phyloP scores from a whole-genome alignment of 164 flowering plant species.

The Stephania japonica region DNA sequence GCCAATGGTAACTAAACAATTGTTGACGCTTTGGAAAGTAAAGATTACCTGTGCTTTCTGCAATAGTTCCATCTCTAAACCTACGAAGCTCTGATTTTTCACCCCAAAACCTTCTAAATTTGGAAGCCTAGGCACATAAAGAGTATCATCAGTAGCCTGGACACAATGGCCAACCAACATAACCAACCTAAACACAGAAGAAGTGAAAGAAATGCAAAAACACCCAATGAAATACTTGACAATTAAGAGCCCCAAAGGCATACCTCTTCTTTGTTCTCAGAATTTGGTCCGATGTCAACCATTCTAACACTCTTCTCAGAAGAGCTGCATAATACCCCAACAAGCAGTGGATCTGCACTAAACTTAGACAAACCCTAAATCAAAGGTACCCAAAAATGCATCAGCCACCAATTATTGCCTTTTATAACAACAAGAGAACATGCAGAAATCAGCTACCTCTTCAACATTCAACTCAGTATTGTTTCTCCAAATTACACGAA shows the following conservation, averaged over 20 bases:
- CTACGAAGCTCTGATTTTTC: slow-evolving; percentile 81
- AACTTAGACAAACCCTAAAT: slow-evolving; percentile 64
- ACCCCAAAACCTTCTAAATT: slow-evolving; percentile 87
- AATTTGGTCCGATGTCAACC: slow-evolving; percentile 78
- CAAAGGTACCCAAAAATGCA: background rate
- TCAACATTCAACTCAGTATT: slow-evolving; percentile 39
- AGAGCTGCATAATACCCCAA: slow-evolving; percentile 59
- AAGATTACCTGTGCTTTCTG: slow-evolving; percentile 74
- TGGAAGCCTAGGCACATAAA: slow-evolving; percentile 38
- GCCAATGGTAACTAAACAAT: slow-evolving; percentile 2
- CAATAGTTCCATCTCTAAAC: slow-evolving; percentile 81
- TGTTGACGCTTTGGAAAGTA: background rate
- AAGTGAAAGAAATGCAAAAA: background rate
- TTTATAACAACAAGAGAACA: background rate
- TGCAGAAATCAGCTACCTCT: slow-evolving; percentile 39
- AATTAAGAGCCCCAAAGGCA: slow-evolving; percentile 5
- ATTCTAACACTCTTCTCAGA: slow-evolving; percentile 57
- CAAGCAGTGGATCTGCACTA: slow-evolving; percentile 46
- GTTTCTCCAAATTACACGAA: slow-evolving; percentile 77
- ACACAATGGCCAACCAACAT: background rate
- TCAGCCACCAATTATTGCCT: background rate
- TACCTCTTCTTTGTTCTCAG: slow-evolving; percentile 87
- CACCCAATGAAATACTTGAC: background rate
- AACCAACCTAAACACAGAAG: background rate
- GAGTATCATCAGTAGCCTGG: slow-evolving; percentile 5